phyloP scores from a whole-genome alignment of 345 rosid genomes.

The Heritiera littoralis region DNA sequence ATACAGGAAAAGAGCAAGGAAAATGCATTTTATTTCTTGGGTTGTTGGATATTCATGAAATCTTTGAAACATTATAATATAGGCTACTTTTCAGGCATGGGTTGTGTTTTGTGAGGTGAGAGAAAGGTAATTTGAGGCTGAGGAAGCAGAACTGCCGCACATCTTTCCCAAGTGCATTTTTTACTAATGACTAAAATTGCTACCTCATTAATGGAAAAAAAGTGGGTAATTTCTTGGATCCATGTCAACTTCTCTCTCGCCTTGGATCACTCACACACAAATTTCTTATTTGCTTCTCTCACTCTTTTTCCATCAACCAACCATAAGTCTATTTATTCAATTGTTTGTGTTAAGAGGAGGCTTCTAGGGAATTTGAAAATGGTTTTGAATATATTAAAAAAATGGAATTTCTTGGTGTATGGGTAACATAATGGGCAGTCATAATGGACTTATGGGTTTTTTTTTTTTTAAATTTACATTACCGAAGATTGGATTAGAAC shows the following conservation, averaged over 20 bases:
- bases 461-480: not conserved
- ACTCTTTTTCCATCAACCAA: not conserved
- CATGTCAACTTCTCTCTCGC: constrained; percentile 15
- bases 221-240: constrained; percentile 31
- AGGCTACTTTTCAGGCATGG: constrained; percentile 6
- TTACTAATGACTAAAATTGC: not conserved
- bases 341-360: not conserved
- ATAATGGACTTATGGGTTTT: not conserved
- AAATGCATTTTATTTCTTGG: not conserved
- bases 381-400: not conserved
- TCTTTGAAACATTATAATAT: constrained; percentile 14
- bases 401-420: constrained; percentile 2
- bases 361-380: constrained; percentile 17
- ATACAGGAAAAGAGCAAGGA: not conserved
- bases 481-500: not conserved
- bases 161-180: constrained; percentile 3
- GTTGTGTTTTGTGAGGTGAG: constrained; percentile 15
- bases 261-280: not conserved
- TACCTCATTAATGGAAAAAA: constrained; percentile 7
- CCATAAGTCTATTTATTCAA: not conserved
- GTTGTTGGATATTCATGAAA: constrained; percentile 14
- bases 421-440: constrained; percentile 11
- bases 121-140: constrained; percentile 31
- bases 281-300: not conserved
- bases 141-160: constrained; percentile 13